Evolutionary conservation across 2,329 filamentous ascomycete genomes (phyloP).

Genomic region (Leptographium wingfieldii): DNA sequence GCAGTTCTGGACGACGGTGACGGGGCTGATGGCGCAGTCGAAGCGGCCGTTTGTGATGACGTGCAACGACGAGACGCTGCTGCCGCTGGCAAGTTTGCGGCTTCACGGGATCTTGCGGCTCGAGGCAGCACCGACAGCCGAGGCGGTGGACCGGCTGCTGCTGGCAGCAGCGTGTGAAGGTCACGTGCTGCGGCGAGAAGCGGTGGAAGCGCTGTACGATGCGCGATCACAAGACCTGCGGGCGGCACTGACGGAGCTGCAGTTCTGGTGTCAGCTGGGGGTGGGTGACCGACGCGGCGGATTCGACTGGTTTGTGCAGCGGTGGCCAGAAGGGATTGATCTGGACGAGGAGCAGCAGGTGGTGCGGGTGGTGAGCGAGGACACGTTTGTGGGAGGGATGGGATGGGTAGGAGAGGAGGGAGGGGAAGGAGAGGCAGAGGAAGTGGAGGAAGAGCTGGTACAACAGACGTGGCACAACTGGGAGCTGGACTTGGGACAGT

Average conservation of each 20-base stretch:
- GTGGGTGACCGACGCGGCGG: conserved; percentile 82
- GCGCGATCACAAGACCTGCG: conserved; percentile 62
- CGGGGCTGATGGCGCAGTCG: conserved; percentile 66
- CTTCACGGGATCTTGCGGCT: conserved; percentile 79
- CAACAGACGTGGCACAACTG: conserved; percentile 56
- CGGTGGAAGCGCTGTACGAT: conserved; percentile 58
- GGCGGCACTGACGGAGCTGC: conserved; percentile 68
- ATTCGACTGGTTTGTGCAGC: conserved; percentile 76
- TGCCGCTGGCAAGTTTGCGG: conserved; percentile 63
- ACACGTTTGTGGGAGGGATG: conserved; percentile 68
- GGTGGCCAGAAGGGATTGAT: conserved; percentile 62
- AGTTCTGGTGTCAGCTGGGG: conserved; percentile 96
- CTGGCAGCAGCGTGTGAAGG: conserved; percentile 80
- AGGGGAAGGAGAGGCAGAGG: conserved; percentile 41
- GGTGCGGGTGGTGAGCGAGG: conserved; percentile 67
- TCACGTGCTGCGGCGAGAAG: conserved; percentile 57
- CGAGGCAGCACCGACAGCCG: conserved; percentile 45
- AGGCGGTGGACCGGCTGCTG: conserved; percentile 69
- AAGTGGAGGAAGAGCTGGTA: conserved; percentile 48
- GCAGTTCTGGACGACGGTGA: conserved; percentile 80
- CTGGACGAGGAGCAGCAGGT: conserved; percentile 53
- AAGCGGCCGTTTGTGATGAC: conserved; percentile 91
- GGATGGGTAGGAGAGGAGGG: conserved; percentile 38
- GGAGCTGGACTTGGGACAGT: conserved; percentile 49
- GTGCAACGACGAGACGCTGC: conserved; percentile 78